Percentiles rank a stretch among this genome's conserved stretches.
These are phyloP conservation scores for Vitis labrusca DNA, from an alignment of 164 flowering plant genomes.

Conservation along the genomic window DNA sequence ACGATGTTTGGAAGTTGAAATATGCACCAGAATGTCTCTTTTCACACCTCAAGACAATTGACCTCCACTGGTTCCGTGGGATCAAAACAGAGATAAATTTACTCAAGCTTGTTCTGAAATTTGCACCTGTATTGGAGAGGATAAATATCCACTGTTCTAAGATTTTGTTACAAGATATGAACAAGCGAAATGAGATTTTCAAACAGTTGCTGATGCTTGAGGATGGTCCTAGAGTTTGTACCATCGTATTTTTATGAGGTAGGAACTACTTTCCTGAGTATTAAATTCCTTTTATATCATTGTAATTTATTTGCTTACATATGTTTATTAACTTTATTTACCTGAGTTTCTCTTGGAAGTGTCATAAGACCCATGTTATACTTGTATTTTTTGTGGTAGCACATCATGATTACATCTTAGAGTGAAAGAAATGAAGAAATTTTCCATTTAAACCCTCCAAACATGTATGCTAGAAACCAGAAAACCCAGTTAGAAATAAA, in stretches of 20 bases:
- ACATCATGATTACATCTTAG: too few relatives aligned
- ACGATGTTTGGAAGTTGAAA: not conserved
- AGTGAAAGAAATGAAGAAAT: too few relatives aligned
- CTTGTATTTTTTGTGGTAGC: too few relatives aligned
- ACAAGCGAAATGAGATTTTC: not conserved
- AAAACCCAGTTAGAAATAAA: too few relatives aligned
- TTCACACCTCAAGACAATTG: not conserved
- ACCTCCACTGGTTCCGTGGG: slow-evolving; percentile 4
- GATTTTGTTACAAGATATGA: not conserved
- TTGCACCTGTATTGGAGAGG: slow-evolving; percentile 1
- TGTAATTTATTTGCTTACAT: too few relatives aligned
- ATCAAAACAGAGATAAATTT: not conserved
- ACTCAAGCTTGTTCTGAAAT: not conserved
- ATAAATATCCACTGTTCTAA: slow-evolving; percentile 6
- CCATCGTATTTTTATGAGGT: slow-evolving; percentile 2
- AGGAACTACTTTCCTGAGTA: not conserved
- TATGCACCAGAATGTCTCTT: not conserved
- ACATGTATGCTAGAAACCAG: too few relatives aligned
- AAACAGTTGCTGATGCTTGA: not conserved
- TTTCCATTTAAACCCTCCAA: too few relatives aligned
- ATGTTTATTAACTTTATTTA: too few relatives aligned
- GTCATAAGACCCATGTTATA: not conserved
- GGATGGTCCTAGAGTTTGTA: slow-evolving; percentile 2
- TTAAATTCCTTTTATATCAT: too few relatives aligned
- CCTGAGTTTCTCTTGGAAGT: not conserved